A percentile compares a stretch with the other conserved stretches of the same genome.
Conservation (phyloP, 2,329 filamentous ascomycete genomes). For the Xylaria multiplex region DNA sequence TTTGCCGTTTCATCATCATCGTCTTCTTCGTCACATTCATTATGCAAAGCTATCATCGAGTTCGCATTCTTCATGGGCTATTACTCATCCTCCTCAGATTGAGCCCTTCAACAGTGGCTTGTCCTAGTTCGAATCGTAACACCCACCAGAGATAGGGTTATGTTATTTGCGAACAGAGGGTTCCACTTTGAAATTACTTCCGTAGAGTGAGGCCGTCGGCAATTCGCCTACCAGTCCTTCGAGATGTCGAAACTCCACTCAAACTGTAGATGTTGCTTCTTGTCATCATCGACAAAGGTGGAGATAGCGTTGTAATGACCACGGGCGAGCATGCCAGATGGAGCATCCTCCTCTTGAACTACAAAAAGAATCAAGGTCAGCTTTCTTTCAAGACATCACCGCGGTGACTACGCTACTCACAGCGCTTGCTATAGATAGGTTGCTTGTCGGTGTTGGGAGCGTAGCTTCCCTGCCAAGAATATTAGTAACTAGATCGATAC, state of each 20-base stretch:
- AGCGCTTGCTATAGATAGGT: constrained; percentile 87
- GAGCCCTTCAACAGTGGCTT: constrained; percentile 9
- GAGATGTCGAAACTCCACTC: constrained; percentile 96
- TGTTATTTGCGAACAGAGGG: constrained; percentile 1
- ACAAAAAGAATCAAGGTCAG: constrained; percentile 27
- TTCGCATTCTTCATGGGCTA: constrained; percentile 14
- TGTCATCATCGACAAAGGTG: constrained; percentile 95
- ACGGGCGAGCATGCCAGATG: constrained; percentile 87
- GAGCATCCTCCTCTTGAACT: constrained; percentile 94
- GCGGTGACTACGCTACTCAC: constrained; percentile 64
- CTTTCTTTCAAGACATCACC: constrained; percentile 9
- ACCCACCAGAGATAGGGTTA: not conserved
- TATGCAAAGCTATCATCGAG: constrained; percentile 24
- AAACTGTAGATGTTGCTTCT: constrained; percentile 88
- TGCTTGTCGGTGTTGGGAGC: constrained; percentile 91
- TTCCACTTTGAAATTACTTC: constrained; percentile 9
- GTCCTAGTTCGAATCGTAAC: constrained; percentile 13
- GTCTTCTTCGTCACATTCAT: constrained; percentile 25
- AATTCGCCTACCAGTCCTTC: constrained; percentile 84
- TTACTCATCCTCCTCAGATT: constrained; percentile 12
- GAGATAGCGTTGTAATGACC: constrained; percentile 91
- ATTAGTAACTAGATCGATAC: constrained; percentile 42
- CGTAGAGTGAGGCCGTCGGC: constrained; percentile 2
- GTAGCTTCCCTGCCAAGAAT: constrained; percentile 77
- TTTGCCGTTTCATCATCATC: constrained; percentile 23